Evolutionary conservation across 176 grass and related monocot genomes (phyloP), one percentile per base, ranked within the genome.

Genomic region (Canna indica): DNA sequence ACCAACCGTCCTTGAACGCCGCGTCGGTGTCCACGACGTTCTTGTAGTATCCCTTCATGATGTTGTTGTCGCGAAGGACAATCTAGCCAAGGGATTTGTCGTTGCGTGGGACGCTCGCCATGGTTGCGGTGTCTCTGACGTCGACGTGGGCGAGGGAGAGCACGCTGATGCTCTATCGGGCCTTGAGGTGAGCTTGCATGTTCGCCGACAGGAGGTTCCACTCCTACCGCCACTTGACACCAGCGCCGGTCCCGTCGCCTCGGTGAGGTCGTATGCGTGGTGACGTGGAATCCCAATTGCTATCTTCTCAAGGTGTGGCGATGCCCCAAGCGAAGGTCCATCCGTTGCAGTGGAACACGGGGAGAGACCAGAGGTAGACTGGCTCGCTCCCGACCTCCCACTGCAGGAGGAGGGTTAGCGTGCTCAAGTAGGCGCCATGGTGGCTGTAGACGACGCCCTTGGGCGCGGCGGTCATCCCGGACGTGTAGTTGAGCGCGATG

Each of bases 251-350:
- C 88, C 84, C 3, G 88, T 90, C 15, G 84, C 88, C 36, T 90
- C 88, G 0, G 88, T 90, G 57, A 90, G 75, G 38, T 80, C 87
- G 36, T 90, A 90, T 2, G 83, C 81, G 48, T 86, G 88, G 77
- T 90, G 0, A 90, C 81, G 3, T 62, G 59, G 45, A 90, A 90
- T 1, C 84, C 81, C 24, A 90, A 69, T 0, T 3, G 41, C 59
- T 90, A 90, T 67, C 15, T 60, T 79, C 52, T 86, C 78, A 0
- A 90, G 70, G 87, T 0, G 84, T 84, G 0, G 88, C 88, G 13
- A 90, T 45, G 64, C 88, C 88, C 88, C 88, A 86, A 7, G 88
- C 84, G 74, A 90, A 81, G 29, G 88, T 90, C 88, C 83, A 90
- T 0, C 87, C 87, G 4, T 90, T 90, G 75, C 83, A 90, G 48